Evolutionary conservation across 305 asterid genomes (phyloP).

Genomic region (Striga hermonthica): DNA sequence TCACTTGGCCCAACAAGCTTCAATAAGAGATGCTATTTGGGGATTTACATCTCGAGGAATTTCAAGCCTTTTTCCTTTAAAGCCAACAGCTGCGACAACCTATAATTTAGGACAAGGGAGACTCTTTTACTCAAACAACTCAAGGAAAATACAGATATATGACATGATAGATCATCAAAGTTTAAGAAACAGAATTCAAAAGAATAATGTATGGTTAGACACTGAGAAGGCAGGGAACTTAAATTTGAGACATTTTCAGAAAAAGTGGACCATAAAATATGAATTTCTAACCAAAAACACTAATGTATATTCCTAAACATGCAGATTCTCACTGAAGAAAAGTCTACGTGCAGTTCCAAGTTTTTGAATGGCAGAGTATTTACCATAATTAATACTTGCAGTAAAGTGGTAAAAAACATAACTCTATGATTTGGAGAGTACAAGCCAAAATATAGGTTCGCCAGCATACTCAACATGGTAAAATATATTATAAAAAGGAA

Average conservation of each 20-base stretch:
- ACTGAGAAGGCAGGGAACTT: no score
- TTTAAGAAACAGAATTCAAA: neutral
- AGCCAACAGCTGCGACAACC: conserved; percentile 97
- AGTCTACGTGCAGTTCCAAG: no score
- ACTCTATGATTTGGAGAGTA: no score
- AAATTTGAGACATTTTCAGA: neutral
- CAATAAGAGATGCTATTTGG: conserved; percentile 68
- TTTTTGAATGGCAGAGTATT: no score
- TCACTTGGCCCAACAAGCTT: conserved; percentile 88
- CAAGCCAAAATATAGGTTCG: no score
- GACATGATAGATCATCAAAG: conserved; percentile 15
- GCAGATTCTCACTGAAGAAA: no score
- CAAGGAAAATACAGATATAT: conserved; percentile 13
- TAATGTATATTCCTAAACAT: no score
- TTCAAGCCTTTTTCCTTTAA: conserved; percentile 76
- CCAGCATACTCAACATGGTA: no score
- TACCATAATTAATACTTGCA: no score
- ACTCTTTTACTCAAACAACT: conserved; percentile 13
- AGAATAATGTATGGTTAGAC: neutral
- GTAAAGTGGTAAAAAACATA: no score
- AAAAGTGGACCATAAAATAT: no score
- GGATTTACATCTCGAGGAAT: conserved; percentile 74
- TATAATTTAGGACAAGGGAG: conserved; percentile 31
- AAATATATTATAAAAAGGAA: no score
- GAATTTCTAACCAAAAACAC: neutral